Evolutionary conservation across 1,284 basidiomycete genomes (phyloP).

Genomic region (Albatrellus sp.): DNA sequence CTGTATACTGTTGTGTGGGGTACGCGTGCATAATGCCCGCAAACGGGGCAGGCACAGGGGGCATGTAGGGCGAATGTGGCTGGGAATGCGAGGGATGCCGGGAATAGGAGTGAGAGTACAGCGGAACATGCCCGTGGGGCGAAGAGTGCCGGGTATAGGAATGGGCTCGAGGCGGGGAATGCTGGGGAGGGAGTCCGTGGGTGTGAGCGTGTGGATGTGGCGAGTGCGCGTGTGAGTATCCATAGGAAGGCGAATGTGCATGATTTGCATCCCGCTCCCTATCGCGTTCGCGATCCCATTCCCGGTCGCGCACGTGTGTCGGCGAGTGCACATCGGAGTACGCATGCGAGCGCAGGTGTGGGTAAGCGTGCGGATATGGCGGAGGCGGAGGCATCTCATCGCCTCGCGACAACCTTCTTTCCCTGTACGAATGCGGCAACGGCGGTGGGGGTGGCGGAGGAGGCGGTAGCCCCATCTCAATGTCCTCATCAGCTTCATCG

Average conservation of each 20-base stretch:
- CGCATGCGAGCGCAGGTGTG: not conserved
- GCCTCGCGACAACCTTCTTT: too few species aligned
- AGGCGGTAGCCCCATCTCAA: not conserved
- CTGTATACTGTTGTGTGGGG: conserved; percentile 17
- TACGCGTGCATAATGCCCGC: conserved; percentile 60
- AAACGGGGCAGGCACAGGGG: conserved; percentile 31
- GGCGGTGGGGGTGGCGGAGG: too few species aligned
- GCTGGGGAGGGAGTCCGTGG: not conserved
- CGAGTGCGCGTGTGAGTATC: not conserved
- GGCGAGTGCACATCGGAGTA: not conserved
- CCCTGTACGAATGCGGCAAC: too few species aligned
- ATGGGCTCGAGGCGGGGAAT: not conserved
- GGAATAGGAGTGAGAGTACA: not conserved
- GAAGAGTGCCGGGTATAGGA: conserved; percentile 6
- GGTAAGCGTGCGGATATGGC: conserved; percentile 2
- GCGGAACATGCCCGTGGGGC: conserved; percentile 10
- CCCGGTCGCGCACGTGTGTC: not conserved
- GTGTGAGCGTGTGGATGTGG: not conserved
- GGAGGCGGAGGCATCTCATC: conserved; percentile 1
- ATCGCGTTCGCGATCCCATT: not conserved
- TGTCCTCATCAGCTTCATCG: conserved; percentile 6
- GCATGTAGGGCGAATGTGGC: conserved; percentile 5
- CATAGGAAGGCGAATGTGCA: not conserved
- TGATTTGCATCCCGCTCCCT: too few species aligned
- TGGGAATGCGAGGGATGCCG: not conserved